A percentile compares a stretch with the other conserved stretches of the same genome.
These are phyloP conservation scores for Babesia divergens DNA, from an alignment of 169 alveolate genomes.

Conservation along the genomic window DNA sequence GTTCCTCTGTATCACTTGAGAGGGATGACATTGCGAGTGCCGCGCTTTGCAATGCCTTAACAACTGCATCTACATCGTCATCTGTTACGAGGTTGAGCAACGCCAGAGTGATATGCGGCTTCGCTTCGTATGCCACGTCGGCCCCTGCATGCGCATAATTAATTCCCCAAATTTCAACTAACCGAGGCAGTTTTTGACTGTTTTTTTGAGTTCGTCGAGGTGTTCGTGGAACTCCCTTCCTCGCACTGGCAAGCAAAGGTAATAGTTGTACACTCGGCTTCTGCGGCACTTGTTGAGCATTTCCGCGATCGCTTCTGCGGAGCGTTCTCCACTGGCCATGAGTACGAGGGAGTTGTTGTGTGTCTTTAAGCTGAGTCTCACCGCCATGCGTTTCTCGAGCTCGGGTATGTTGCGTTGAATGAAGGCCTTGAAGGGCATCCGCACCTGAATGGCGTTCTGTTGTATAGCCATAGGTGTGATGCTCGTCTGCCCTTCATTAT, in stretches of 20 bases:
- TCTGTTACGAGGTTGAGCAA: slow-evolving; percentile 60
- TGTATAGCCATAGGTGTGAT: background rate
- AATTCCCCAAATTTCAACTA: background rate
- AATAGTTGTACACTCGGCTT: slow-evolving; percentile 60
- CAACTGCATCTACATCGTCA: slow-evolving; percentile 47
- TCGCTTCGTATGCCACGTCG: slow-evolving; percentile 14
- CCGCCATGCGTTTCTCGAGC: slow-evolving; percentile 41
- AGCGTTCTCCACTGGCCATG: slow-evolving; percentile 39
- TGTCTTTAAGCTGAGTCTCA: slow-evolving; percentile 35
- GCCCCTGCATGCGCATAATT: slow-evolving; percentile 1
- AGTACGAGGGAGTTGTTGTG: slow-evolving; percentile 5
- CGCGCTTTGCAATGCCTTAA: slow-evolving; percentile 46
- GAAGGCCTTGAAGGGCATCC: slow-evolving; percentile 47
- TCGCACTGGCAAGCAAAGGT: slow-evolving; percentile 61
- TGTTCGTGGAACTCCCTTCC: slow-evolving; percentile 44
- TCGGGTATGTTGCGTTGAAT: slow-evolving; percentile 10
- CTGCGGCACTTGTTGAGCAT: slow-evolving; percentile 48
- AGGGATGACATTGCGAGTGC: slow-evolving; percentile 40
- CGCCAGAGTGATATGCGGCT: slow-evolving; percentile 64
- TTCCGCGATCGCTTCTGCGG: slow-evolving; percentile 44
- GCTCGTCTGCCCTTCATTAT: background rate
- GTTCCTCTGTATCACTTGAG: slow-evolving; percentile 9
- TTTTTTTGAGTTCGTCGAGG: slow-evolving; percentile 26
- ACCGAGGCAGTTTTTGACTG: slow-evolving; percentile 27
- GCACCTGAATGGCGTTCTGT: slow-evolving; percentile 48